phyloP scores from a whole-genome alignment of 2,329 filamentous ascomycete species.

The Exophiala aquamarina region DNA sequence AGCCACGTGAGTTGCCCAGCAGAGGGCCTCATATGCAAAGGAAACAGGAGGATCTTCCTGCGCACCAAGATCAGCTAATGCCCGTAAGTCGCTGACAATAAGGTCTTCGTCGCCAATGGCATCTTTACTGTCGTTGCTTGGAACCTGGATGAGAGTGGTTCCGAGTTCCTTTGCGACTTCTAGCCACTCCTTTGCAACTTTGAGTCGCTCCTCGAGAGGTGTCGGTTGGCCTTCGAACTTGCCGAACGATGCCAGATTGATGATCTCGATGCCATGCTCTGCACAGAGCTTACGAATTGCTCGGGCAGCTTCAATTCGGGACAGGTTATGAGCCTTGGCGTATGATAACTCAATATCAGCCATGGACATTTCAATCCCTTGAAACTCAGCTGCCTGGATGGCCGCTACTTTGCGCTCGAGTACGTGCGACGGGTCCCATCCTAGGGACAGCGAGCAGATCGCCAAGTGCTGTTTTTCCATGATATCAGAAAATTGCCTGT shows the following conservation, averaged over 20 bases:
- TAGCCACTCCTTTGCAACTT: constrained; percentile 34
- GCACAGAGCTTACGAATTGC: constrained; percentile 53
- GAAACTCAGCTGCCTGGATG: constrained; percentile 64
- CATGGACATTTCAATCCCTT: constrained; percentile 73
- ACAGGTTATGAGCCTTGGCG: constrained; percentile 45
- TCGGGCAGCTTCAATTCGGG: constrained; percentile 59
- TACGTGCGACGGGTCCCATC: constrained; percentile 65
- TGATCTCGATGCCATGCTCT: constrained; percentile 33
- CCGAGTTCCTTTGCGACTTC: constrained; percentile 25
- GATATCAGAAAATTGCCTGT: too few relatives aligned
- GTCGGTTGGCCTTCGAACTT: constrained; percentile 37
- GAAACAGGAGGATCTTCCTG: not conserved
- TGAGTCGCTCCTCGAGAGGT: constrained; percentile 31
- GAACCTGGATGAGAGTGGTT: constrained; percentile 35
- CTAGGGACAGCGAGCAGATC: constrained; percentile 75
- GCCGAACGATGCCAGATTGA: constrained; percentile 37
- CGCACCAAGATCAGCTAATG: constrained; percentile 32
- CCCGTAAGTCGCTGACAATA: constrained; percentile 33
- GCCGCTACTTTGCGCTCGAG: constrained; percentile 67
- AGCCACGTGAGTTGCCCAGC: constrained; percentile 34
- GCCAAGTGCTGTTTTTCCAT: constrained; percentile 37
- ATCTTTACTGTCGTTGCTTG: constrained; percentile 30
- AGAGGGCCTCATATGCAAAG: constrained; percentile 37
- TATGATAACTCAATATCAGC: constrained; percentile 70
- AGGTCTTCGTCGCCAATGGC: constrained; percentile 30